These are phyloP conservation scores for Tetrahymena thermophila DNA, from an alignment of 73 alveolate species.

Conservation along the genomic window DNA sequence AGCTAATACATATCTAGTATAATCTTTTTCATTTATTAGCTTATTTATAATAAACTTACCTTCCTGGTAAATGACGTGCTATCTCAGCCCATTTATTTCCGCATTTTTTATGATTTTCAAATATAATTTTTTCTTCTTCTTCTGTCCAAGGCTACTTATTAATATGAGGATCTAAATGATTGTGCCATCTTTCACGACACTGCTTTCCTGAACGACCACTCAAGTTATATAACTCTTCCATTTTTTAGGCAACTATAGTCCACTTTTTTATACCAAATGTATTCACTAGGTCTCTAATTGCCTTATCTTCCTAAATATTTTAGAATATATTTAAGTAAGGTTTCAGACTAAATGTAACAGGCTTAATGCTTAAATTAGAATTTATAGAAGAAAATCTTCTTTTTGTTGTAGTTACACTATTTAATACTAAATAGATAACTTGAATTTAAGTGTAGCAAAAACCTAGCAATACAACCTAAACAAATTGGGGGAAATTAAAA, in stretches of 20 bases:
- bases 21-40: no score
- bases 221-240: slow-evolving; percentile 51
- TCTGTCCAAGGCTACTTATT: slow-evolving; percentile 85
- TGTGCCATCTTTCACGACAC: slow-evolving; percentile 97
- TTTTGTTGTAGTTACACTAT: background rate
- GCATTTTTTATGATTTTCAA: slow-evolving; percentile 76
- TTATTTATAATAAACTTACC: background rate
- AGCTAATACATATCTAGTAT: background rate
- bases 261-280: slow-evolving; percentile 72
- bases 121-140: slow-evolving; percentile 88
- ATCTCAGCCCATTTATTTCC: slow-evolving; percentile 93
- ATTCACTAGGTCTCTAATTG: slow-evolving; percentile 61
- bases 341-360: background rate
- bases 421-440: background rate
- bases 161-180: slow-evolving; percentile 90
- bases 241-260: slow-evolving; percentile 68
- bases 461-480: background rate
- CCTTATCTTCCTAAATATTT: slow-evolving; percentile 64
- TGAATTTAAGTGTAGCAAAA: background rate
- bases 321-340: background rate
- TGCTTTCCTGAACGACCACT: slow-evolving; percentile 87
- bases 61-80: slow-evolving; percentile 40
- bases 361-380: background rate
- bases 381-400: background rate
- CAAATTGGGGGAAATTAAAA: background rate